Conservation (phyloP, 2,329 filamentous ascomycete genomes). For the Diplodia intermedia region DNA sequence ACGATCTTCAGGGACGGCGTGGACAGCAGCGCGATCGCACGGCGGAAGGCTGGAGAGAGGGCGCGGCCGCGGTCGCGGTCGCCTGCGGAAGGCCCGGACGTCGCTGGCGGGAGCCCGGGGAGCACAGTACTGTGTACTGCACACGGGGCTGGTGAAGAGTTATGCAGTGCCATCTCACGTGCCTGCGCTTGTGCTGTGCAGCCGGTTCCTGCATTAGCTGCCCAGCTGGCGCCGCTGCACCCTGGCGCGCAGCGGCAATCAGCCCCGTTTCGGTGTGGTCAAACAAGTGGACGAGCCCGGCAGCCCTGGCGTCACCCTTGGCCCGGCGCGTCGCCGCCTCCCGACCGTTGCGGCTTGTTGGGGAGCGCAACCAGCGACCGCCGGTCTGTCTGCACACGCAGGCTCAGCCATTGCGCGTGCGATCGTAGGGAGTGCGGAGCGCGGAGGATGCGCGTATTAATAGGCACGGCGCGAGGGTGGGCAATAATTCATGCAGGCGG, state of each 20-base stretch:
- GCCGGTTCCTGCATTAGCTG: constrained; percentile 26
- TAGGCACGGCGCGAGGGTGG: constrained; percentile 23
- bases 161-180: constrained; percentile 15
- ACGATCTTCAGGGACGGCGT: constrained; percentile 19
- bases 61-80: constrained; percentile 13
- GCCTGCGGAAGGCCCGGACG: background rate
- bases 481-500: constrained; percentile 27
- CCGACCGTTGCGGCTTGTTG: constrained; percentile 9
- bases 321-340: background rate
- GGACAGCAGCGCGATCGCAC: background rate
- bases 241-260: constrained; percentile 18
- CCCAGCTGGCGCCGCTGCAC: background rate
- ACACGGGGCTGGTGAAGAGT: background rate
- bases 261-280: constrained; percentile 5
- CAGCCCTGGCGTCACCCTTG: constrained; percentile 7
- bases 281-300: background rate
- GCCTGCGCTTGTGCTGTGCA: constrained; percentile 14
- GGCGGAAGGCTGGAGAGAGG: constrained; percentile 11
- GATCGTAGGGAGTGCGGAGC: constrained; percentile 14
- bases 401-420: background rate
- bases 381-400: background rate
- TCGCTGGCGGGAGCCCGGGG: background rate
- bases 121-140: background rate
- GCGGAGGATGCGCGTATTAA: constrained; percentile 31
- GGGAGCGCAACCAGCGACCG: background rate